Base-by-base conservation (phyloP, 768 basidiomycete genomes). In the Hericium rajendrae region DNA sequence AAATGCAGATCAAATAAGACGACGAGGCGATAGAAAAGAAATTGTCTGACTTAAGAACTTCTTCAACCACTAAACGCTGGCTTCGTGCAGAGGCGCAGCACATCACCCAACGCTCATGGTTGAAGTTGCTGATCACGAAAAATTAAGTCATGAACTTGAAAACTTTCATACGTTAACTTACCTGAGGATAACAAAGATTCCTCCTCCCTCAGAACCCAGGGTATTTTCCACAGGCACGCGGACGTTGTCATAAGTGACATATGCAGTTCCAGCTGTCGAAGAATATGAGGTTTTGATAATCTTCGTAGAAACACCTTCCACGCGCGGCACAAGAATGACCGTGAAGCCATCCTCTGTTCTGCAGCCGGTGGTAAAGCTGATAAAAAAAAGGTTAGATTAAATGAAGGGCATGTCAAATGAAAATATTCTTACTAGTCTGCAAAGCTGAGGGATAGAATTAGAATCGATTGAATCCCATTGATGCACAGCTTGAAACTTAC, bases 21-120 rank as follows among this genome's bases (percentile, higher is more conserved):
- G 41, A 20, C 18, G 24, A 38, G 11, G 32, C 37, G 16, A 26
- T 48, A 26, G 18, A 24, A 43, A 10, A 37, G 48, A 32, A 12
- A 43, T 55, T 12, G 10, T 62, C 75, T 60, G 51, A 84, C 84
- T 88, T 85, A 65, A 94, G 67, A 67, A 89, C 92, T 72, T 93
- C 91, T 63, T 94, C 92, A 40, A 90, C 79, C 68, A 81, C 74
- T 48, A 74, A 58, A 26, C 93, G 81, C 62, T 91, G 89, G 37
- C 76, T 68, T 37, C 79, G 75, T 22, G 82, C 82, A 43, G 80
- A 82, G 37, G 79, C 74, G 65, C 87, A 88, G 68, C 83, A 84
- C 88, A 94, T 93, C 20, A 92, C 89, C 91, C 89, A 94, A 58
- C 88, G 85, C 67, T 94, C 92, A 70, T 94, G 92, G 69, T 95